Percentiles rank a stretch among this genome's conserved stretches.
phyloP scores from a whole-genome alignment of 2,329 filamentous ascomycete species.

The Diaporthe aspalathi region DNA sequence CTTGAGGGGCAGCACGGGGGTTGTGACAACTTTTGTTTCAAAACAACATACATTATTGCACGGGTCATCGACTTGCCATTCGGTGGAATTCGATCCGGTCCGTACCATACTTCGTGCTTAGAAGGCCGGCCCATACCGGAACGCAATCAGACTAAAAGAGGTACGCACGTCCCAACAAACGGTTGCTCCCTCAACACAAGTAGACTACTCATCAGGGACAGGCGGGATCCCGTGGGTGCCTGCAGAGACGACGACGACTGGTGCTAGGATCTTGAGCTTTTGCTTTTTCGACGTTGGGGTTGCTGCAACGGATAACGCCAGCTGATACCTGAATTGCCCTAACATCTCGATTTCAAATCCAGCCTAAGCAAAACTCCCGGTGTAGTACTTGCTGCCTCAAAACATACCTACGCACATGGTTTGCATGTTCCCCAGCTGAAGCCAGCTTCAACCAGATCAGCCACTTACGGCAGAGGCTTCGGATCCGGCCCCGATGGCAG shows the following conservation, averaged over 20 bases:
- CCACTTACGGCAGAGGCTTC: neutral
- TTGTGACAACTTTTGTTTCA: constrained; percentile 12
- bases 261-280: constrained; percentile 4
- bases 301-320: neutral
- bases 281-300: constrained; percentile 25
- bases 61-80: constrained; percentile 27
- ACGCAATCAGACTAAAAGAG: neutral
- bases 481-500: constrained; percentile 13
- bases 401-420: neutral
- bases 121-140: neutral
- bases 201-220: neutral
- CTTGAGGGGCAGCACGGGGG: neutral
- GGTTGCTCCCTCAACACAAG: neutral
- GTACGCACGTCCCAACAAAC: constrained; percentile 14
- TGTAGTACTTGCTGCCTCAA: neutral
- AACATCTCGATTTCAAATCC: neutral
- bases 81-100: constrained; percentile 5
- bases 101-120: neutral
- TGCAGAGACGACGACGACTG: neutral
- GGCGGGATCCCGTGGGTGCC: neutral
- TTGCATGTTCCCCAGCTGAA: neutral
- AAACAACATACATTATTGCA: constrained; percentile 16
- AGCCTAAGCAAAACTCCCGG: neutral
- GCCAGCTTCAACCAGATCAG: neutral
- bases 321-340: neutral